Percentiles rank a stretch among this genome's conserved stretches.
These are phyloP conservation scores for Trichosporon faecale DNA, from an alignment of 1,284 basidiomycete species.

Conservation along the genomic window DNA sequence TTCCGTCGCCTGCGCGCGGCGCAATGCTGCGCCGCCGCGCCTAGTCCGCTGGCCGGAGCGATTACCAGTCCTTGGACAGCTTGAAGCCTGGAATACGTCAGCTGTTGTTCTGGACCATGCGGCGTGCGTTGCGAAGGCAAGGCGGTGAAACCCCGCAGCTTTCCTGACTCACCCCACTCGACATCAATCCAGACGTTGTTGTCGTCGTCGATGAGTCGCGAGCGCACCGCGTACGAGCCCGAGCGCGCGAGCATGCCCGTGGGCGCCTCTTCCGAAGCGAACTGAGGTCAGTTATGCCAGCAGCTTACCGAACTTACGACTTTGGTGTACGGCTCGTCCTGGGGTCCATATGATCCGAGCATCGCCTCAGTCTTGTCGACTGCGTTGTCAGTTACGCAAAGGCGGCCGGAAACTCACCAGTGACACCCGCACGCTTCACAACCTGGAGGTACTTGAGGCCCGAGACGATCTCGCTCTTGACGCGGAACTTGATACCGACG, in stretches of 20 bases:
- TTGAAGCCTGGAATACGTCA: conserved; percentile 42
- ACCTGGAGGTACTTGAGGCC: conserved; percentile 58
- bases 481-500: conserved; percentile 53
- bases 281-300: conserved; percentile 31
- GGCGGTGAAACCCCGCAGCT: not conserved
- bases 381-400: conserved; percentile 13
- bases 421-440: conserved; percentile 54
- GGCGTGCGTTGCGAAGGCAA: not conserved
- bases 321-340: conserved; percentile 52
- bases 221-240: conserved; percentile 56
- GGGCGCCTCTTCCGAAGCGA: conserved; percentile 53
- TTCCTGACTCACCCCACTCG: conserved; percentile 49
- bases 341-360: conserved; percentile 57
- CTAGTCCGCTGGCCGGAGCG: not conserved
- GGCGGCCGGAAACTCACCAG: conserved; percentile 41
- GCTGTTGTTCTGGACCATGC: not conserved
- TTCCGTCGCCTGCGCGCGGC: not conserved
- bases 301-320: conserved; percentile 39
- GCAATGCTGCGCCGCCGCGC: no score
- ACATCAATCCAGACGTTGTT: conserved; percentile 51
- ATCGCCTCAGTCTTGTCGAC: conserved; percentile 53
- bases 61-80: conserved; percentile 51
- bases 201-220: conserved; percentile 58
- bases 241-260: conserved; percentile 58
- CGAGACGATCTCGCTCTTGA: conserved; percentile 56